Percentiles rank a stretch among this genome's conserved stretches.
These are phyloP conservation scores for Xylaria sp. DNA, from an alignment of 2,329 filamentous ascomycete species.

Conservation along the genomic window DNA sequence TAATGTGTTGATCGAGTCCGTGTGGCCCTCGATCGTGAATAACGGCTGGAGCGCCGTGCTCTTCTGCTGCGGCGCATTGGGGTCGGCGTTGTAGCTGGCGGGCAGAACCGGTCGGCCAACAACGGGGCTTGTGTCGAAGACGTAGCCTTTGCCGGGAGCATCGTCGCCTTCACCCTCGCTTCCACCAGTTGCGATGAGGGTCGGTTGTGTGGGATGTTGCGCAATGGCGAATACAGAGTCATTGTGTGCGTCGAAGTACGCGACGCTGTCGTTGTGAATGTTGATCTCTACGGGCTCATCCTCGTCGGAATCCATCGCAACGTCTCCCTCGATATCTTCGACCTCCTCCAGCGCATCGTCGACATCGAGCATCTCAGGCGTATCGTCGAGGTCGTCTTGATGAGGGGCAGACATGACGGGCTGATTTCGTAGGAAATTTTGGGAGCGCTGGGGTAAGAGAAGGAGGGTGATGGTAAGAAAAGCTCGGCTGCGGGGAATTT, in stretches of 20 bases:
- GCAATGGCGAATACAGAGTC: constrained; percentile 96
- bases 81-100: constrained; percentile 76
- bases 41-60: constrained; percentile 72
- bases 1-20: constrained; percentile 88
- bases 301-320: constrained; percentile 83
- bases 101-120: constrained; percentile 76
- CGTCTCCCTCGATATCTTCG: constrained; percentile 70
- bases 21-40: constrained; percentile 86
- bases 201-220: constrained; percentile 83
- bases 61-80: constrained; percentile 62
- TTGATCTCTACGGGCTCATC: constrained; percentile 77
- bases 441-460: background rate
- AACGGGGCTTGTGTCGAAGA: constrained; percentile 79
- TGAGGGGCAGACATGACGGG: constrained; percentile 52
- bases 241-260: constrained; percentile 89
- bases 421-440: background rate
- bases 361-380: constrained; percentile 77
- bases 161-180: constrained; percentile 69
- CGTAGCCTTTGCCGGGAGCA: constrained; percentile 81
- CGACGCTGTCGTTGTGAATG: constrained; percentile 90
- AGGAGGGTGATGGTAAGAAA: background rate
- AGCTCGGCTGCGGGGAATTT: background rate
- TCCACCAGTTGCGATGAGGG: constrained; percentile 88
- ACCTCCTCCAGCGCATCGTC: constrained; percentile 82
- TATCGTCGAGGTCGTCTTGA: constrained; percentile 62